These are phyloP conservation scores for Fusarium neocosmosporiellum DNA, from an alignment of 2,329 filamentous ascomycete species.

Conservation along the genomic window DNA sequence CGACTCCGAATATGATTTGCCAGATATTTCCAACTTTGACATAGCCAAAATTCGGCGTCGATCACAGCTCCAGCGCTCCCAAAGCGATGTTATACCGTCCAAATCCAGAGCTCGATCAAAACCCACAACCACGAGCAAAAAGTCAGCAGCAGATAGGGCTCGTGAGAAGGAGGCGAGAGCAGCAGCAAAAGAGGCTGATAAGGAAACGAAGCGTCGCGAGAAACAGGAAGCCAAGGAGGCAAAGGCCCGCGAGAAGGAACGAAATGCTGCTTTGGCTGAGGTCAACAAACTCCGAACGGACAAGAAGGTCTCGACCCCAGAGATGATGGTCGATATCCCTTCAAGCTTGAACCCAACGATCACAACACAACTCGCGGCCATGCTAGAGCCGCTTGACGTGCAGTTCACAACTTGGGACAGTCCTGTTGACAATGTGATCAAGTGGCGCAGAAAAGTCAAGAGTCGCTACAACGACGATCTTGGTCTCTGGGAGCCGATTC, in stretches of 20 bases:
- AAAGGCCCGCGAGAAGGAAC: conserved; percentile 71
- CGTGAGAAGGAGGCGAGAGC: conserved; percentile 58
- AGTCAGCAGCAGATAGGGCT: conserved; percentile 51
- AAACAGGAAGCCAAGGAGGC: conserved; percentile 70
- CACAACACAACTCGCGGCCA: conserved; percentile 57
- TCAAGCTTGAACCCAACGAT: conserved; percentile 62
- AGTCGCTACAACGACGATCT: conserved; percentile 70
- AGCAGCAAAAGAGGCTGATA: conserved; percentile 63
- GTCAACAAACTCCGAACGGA: conserved; percentile 79
- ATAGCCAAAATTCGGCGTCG: conserved; percentile 44
- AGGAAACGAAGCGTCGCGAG: conserved; percentile 65
- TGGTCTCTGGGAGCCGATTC: conserved; percentile 74
- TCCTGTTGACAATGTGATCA: conserved; percentile 65
- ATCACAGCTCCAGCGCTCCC: conserved; percentile 44
- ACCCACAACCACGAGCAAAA: conserved; percentile 42
- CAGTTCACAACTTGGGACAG: conserved; percentile 58
- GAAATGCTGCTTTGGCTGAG: conserved; percentile 73
- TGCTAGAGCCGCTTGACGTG: conserved; percentile 64
- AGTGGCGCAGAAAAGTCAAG: conserved; percentile 76
- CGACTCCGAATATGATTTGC: conserved; percentile 60
- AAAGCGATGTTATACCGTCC: conserved; percentile 45
- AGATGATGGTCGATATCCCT: conserved; percentile 83
- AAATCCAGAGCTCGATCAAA: conserved; percentile 35
- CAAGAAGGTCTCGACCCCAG: conserved; percentile 77
- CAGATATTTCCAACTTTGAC: conserved; percentile 58